Conservation (phyloP, 2,329 filamentous ascomycete genomes). For the Penicillium concentricum region DNA sequence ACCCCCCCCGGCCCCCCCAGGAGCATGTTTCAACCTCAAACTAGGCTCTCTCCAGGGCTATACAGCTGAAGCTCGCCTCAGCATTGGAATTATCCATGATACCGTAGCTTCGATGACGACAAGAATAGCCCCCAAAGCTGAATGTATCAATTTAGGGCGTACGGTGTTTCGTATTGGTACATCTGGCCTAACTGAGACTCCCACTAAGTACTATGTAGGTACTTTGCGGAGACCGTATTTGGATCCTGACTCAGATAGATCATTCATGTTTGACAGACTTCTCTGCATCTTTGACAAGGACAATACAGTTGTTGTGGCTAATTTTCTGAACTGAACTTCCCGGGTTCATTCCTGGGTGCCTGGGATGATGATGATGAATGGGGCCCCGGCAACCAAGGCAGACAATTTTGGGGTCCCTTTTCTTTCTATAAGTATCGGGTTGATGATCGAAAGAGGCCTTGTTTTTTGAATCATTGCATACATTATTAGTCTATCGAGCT, state of each 20-base stretch:
- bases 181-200: not conserved
- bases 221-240: not conserved
- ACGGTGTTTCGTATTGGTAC: not conserved
- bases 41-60: not conserved
- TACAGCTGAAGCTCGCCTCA: conserved; percentile 5
- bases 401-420: not conserved
- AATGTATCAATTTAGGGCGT: not conserved
- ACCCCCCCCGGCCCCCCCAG: not conserved
- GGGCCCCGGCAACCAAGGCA: conserved; percentile 9
- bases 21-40: conserved; percentile 17
- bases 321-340: not conserved
- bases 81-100: not conserved
- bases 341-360: conserved; percentile 6
- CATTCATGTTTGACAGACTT: conserved; percentile 16
- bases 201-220: not conserved
- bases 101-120: conserved; percentile 2
- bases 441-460: not conserved
- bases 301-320: not conserved
- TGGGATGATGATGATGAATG: conserved; percentile 1
- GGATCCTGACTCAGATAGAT: conserved; percentile 17
- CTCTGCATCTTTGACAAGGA: conserved; percentile 4
- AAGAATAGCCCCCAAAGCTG: not conserved
- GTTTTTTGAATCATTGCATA: not conserved
- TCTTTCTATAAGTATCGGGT: not conserved
- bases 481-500: conserved; percentile 1